phyloP scores from a whole-genome alignment of 768 basidiomycete genomes.

The Amyloporia xantha region DNA sequence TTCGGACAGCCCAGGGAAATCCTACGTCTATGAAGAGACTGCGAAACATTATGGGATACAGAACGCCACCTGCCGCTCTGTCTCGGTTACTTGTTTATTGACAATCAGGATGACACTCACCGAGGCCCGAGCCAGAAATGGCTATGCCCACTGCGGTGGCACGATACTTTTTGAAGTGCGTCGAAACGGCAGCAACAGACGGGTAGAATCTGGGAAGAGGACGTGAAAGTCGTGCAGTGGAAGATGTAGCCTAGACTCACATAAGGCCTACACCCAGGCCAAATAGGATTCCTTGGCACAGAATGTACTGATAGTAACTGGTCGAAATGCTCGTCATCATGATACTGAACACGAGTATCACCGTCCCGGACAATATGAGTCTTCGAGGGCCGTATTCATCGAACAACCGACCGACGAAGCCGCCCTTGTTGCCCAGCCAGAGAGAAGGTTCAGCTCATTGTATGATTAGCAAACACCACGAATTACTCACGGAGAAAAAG shows the following conservation, averaged over 20 bases:
- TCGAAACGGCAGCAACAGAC: slow-evolving; percentile 56
- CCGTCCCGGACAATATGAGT: slow-evolving; percentile 44
- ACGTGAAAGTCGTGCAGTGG: not conserved
- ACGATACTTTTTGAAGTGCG: slow-evolving; percentile 55
- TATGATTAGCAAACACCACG: not conserved
- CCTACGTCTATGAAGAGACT: slow-evolving; percentile 47
- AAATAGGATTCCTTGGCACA: slow-evolving; percentile 58
- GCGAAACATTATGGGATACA: slow-evolving; percentile 62
- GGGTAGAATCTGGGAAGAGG: slow-evolving; percentile 55
- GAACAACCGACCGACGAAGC: slow-evolving; percentile 52
- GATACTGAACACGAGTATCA: slow-evolving; percentile 43
- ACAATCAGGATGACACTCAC: slow-evolving; percentile 26
- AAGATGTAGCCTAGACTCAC: slow-evolving; percentile 33
- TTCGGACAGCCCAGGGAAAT: slow-evolving; percentile 60
- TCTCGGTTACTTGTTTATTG: not conserved
- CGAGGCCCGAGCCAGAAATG: slow-evolving; percentile 59
- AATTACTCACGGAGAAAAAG: slow-evolving; percentile 52
- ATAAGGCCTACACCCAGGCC: slow-evolving; percentile 57
- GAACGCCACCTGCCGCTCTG: slow-evolving; percentile 44
- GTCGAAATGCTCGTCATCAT: slow-evolving; percentile 53
- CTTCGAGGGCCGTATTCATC: slow-evolving; percentile 52
- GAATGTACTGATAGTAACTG: slow-evolving; percentile 52
- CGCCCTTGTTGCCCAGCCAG: slow-evolving; percentile 39
- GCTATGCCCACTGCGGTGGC: slow-evolving; percentile 68
- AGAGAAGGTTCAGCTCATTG: not conserved